Base-by-base conservation (phyloP, 1,284 basidiomycete genomes). In the Austroboletus niveus region DNA sequence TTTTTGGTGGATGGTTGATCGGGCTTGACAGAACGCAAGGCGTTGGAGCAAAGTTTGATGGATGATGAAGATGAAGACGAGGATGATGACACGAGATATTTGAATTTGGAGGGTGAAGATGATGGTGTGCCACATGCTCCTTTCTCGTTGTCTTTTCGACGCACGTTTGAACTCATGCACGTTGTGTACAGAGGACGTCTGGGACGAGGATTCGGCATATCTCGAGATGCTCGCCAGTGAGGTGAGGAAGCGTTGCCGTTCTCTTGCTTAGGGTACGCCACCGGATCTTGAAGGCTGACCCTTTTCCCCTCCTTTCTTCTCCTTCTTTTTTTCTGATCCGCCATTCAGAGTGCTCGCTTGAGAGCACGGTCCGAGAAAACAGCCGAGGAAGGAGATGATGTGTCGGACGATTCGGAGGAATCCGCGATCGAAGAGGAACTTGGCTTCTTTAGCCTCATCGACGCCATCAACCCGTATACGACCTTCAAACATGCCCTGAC, bases 181-280 rank as follows among this genome's bases (percentile, higher is more conserved):
- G 17, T 47, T 55, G 22, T 43, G 8, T 27, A 51, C 58, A 84
- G 85, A 85, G 59, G 89, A 91, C 63, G 87, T 92, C 15, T 91
- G 87, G 85, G 89, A 92, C 60, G 85, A 89, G 54, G 89, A 92
- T 58, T 89, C 88, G 4, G 86, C 84, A 3, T 91, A 91, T 63
- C 75, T 91, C 45, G 89, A 92, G 67, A 76, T 89, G 77, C 77
- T 92, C 39, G 89, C 89, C 9, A 82, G 82, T 60, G 89, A 92
- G 80, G 88, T 87, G 57, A 49, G 73, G 6, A 20, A 20, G 38
- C 20, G 2, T 39, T 10, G 6, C 38, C 38, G 11, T 22, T 39
- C 17, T 9, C 20, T 11, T 39, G 9, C 7, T 12, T 20, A 39
- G 17, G 9, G 32, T 35, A 35, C 34, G 34, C 34, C 34, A 35